Evolutionary conservation across 352 stramenopile species (phyloP).

Genomic region (Thraustotheca clavata): DNA sequence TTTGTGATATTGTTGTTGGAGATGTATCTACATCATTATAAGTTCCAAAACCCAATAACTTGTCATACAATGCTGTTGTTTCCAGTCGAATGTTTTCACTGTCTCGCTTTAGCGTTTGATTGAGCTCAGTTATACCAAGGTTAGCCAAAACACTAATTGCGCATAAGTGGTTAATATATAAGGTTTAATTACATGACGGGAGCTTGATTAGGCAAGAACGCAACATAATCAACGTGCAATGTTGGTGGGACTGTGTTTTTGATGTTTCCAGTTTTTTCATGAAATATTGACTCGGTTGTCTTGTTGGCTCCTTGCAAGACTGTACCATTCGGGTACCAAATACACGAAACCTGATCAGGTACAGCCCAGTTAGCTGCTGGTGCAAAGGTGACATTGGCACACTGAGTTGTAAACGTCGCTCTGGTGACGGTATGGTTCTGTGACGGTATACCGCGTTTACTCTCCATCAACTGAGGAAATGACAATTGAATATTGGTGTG

Average conservation of each 20-base stretch:
- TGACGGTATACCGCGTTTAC: background rate
- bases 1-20: conserved; percentile 1
- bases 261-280: background rate
- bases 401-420: conserved; percentile 13
- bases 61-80: background rate
- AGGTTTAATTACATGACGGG: background rate
- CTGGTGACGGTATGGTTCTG: background rate
- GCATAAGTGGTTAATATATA: too few relatives aligned
- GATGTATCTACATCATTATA: background rate
- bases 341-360: conserved; percentile 15
- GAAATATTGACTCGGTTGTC: background rate
- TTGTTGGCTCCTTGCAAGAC: conserved; percentile 16
- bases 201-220: conserved; percentile 2
- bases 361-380: background rate
- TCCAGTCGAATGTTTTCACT: background rate
- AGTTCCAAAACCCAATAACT: background rate
- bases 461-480: too few relatives aligned
- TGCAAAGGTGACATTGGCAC: background rate
- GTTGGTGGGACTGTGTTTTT: conserved; percentile 10
- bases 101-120: background rate
- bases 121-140: background rate
- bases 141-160: conserved; percentile 9
- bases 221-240: background rate
- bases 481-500: too few relatives aligned
- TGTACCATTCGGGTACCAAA: conserved; percentile 17